phyloP scores from a whole-genome alignment of 768 basidiomycete genomes.

The Suillus brevipes region DNA sequence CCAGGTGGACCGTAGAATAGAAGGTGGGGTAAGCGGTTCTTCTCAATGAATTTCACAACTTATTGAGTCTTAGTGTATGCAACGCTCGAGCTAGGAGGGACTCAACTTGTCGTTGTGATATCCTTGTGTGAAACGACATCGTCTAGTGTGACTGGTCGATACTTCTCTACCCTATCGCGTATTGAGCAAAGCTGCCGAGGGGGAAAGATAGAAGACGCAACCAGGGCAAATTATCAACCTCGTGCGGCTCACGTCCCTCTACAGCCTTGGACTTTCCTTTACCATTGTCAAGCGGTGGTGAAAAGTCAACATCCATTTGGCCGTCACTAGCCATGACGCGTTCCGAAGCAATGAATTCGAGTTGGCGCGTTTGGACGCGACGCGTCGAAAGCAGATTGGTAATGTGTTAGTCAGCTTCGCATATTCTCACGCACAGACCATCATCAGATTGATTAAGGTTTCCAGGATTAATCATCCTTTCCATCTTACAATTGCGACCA shows the following conservation, averaged over 20 bases:
- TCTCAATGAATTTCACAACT: conserved; percentile 98
- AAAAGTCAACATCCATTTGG: conserved; percentile 46
- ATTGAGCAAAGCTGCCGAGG: conserved; percentile 7
- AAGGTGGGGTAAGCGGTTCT: conserved; percentile 90
- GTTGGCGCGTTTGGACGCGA: conserved; percentile 3
- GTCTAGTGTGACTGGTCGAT: conserved; percentile 84
- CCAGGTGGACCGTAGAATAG: conserved; percentile 98
- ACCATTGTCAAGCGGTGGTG: conserved; percentile 21
- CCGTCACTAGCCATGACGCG: conserved; percentile 57
- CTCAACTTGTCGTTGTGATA: conserved; percentile 87
- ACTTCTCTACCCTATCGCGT: conserved; percentile 89
- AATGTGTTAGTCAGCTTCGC: conserved; percentile 17
- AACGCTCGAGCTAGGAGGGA: not conserved
- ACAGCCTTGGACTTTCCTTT: conserved; percentile 76
- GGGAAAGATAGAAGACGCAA: conserved; percentile 35
- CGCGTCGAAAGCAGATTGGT: not conserved
- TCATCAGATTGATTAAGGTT: conserved; percentile 38
- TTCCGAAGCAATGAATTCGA: not conserved
- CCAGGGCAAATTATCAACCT: conserved; percentile 83
- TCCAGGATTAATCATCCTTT: conserved; percentile 20
- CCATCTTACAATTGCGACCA: conserved; percentile 15
- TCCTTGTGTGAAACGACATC: conserved; percentile 98
- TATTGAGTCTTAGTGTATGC: conserved; percentile 14
- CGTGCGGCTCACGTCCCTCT: conserved; percentile 40
- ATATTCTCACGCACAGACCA: conserved; percentile 44